Percentiles rank a stretch among this genome's conserved stretches.
Evolutionary conservation across 768 basidiomycete species (phyloP).

Genomic region (Lactarius vividus): DNA sequence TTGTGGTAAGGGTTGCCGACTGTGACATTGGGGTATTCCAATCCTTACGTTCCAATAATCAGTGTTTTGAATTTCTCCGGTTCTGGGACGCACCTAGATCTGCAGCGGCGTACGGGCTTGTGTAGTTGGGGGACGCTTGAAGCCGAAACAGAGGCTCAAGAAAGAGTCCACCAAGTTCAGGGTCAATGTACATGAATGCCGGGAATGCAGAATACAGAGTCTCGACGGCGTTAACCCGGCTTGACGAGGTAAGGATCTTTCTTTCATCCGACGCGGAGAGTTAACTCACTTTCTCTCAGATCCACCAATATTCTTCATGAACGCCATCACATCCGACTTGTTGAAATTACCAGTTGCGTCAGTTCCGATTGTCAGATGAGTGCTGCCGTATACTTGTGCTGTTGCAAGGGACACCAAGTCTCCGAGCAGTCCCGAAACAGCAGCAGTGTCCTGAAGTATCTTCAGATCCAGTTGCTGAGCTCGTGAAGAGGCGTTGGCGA

Average conservation of each 20-base stretch:
- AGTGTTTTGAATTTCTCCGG: background rate
- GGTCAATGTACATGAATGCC: slow-evolving; percentile 52
- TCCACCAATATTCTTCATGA: slow-evolving; percentile 40
- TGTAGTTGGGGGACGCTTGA: slow-evolving; percentile 20
- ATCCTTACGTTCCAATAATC: background rate
- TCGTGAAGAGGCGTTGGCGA: slow-evolving; percentile 41
- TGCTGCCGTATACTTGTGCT: background rate
- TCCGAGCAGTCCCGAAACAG: slow-evolving; percentile 51
- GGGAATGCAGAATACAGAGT: slow-evolving; percentile 52
- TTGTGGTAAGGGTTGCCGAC: background rate
- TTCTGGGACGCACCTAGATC: slow-evolving; percentile 27
- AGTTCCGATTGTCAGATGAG: too few relatives aligned
- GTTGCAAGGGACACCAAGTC: slow-evolving; percentile 50
- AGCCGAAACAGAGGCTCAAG: slow-evolving; percentile 30
- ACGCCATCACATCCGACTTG: slow-evolving; percentile 48
- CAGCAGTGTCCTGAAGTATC: slow-evolving; percentile 46
- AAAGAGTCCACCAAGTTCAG: slow-evolving; percentile 40
- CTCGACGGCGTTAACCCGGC: slow-evolving; percentile 48
- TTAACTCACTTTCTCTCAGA: background rate
- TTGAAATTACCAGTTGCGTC: slow-evolving; percentile 46
- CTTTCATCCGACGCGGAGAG: too few relatives aligned
- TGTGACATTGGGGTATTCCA: slow-evolving; percentile 6
- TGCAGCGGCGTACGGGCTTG: slow-evolving; percentile 19
- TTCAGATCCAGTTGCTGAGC: slow-evolving; percentile 47
- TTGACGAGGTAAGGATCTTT: slow-evolving; percentile 4